Evolutionary conservation across 139 green algal species (phyloP).

Genomic region (Chlamydomonas schloesseri): DNA sequence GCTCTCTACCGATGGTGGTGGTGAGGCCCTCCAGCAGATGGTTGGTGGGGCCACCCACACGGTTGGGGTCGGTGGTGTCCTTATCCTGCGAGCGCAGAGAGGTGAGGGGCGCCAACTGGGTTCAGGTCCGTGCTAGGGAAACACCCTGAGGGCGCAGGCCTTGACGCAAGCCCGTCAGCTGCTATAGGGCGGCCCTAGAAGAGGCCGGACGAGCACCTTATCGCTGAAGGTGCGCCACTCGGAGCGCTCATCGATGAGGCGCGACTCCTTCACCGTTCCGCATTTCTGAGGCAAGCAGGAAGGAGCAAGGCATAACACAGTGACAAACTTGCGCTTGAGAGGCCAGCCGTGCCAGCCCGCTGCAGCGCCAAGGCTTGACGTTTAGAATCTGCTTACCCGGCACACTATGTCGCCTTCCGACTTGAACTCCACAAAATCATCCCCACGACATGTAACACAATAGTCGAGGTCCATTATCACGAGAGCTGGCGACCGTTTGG

Average conservation of each 20-base stretch:
- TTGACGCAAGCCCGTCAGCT: background rate
- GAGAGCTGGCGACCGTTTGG: background rate
- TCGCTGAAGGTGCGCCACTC: constrained; percentile 98
- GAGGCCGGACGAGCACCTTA: constrained; percentile 58
- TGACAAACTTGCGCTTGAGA: too few species aligned
- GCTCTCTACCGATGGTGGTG: constrained; percentile 82
- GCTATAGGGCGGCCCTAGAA: too few species aligned
- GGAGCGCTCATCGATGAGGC: constrained; percentile 93
- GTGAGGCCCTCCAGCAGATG: constrained; percentile 83
- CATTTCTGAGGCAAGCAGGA: constrained; percentile 73
- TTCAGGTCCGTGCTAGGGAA: too few species aligned
- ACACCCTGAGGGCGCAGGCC: too few species aligned
- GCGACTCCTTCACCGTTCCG: constrained; percentile 89
- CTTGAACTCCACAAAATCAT: constrained; percentile 85
- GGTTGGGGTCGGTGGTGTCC: constrained; percentile 79
- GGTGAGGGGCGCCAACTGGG: too few species aligned
- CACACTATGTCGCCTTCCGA: constrained; percentile 84
- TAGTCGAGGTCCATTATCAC: background rate
- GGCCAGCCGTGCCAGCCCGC: too few species aligned
- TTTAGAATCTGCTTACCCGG: constrained; percentile 51
- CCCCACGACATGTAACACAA: constrained; percentile 76
- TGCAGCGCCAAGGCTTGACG: too few species aligned
- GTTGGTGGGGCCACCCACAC: constrained; percentile 90
- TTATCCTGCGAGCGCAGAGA: constrained; percentile 75
- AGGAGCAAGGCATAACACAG: too few species aligned